Conservation (phyloP, 345 rosid species). For the Populus deltoides region DNA sequence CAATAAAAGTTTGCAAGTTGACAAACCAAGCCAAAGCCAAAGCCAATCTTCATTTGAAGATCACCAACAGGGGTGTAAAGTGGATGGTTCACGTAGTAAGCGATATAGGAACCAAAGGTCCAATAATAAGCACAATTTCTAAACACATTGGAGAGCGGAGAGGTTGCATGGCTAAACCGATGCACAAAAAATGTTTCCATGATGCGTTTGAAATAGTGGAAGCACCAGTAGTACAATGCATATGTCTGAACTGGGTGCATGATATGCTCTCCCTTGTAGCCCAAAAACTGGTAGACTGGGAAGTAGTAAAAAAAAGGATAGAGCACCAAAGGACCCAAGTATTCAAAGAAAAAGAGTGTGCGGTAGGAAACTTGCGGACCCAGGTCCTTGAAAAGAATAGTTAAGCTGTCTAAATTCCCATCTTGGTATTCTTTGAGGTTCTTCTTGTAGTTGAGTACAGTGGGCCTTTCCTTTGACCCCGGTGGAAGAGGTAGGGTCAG, state of each 20-base stretch:
- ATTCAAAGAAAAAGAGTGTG: conserved; percentile 92
- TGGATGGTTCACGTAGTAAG: conserved; percentile 93
- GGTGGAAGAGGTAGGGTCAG: conserved; percentile 74
- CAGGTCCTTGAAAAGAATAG: conserved; percentile 83
- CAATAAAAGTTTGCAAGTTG: conserved; percentile 86
- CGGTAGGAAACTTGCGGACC: conserved; percentile 96
- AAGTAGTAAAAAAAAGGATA: conserved; percentile 87
- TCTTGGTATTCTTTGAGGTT: conserved; percentile 66
- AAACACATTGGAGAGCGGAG: conserved; percentile 87
- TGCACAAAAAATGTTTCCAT: conserved; percentile 95
- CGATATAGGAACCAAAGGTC: conserved; percentile 81
- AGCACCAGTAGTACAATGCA: conserved; percentile 90
- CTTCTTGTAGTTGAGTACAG: conserved; percentile 62
- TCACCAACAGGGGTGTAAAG: conserved; percentile 87
- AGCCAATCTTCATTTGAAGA: conserved; percentile 94
- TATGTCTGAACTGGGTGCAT: conserved; percentile 87
- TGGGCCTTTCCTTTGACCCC: conserved; percentile 76
- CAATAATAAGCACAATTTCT: conserved; percentile 94
- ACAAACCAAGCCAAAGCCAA: conserved; percentile 72
- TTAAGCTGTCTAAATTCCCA: conserved; percentile 53
- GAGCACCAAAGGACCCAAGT: conserved; percentile 82
- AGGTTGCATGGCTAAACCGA: conserved; percentile 91
- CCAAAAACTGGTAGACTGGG: conserved; percentile 74
- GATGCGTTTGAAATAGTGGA: conserved; percentile 94
- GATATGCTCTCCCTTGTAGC: conserved; percentile 57